These are phyloP conservation scores for Aspergillus sp. DNA, from an alignment of 2,329 filamentous ascomycete species.

Conservation along the genomic window DNA sequence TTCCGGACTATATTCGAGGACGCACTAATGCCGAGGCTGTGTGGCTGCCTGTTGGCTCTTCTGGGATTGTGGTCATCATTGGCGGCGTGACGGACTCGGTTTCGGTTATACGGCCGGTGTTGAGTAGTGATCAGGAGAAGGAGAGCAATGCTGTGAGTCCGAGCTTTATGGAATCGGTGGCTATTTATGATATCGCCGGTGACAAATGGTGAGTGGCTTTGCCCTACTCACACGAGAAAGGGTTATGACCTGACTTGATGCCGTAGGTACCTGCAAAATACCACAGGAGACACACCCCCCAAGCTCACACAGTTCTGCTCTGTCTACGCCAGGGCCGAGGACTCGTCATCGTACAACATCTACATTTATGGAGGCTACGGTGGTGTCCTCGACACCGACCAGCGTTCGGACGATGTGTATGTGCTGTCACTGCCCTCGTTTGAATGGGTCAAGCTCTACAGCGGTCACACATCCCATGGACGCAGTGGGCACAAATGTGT, in stretches of 20 bases:
- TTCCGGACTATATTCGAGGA: constrained; percentile 50
- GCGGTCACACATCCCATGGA: constrained; percentile 9
- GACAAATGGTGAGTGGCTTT: constrained; percentile 20
- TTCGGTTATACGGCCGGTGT: constrained; percentile 9
- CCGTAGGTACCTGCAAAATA: constrained; percentile 41
- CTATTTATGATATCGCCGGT: constrained; percentile 36
- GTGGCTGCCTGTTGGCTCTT: constrained; percentile 51
- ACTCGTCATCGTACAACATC: constrained; percentile 46
- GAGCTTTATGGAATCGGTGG: constrained; percentile 35
- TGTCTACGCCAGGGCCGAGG: constrained; percentile 36
- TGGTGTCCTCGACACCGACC: constrained; percentile 24
- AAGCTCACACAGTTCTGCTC: constrained; percentile 40
- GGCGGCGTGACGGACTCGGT: constrained; percentile 34
- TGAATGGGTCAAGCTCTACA: constrained; percentile 42
- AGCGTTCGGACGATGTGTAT: constrained; percentile 44
- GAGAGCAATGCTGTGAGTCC: constrained; percentile 25
- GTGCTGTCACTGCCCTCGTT: constrained; percentile 48
- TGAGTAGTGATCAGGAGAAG: constrained; percentile 6
- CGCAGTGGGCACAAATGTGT: constrained; percentile 32
- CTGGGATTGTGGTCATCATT: constrained; percentile 37
- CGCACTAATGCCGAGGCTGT: constrained; percentile 65
- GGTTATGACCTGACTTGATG: background rate
- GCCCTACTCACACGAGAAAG: no score
- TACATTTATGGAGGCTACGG: constrained; percentile 51
- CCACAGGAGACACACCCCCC: constrained; percentile 35